phyloP scores from a whole-genome alignment of 2,329 filamentous ascomycete genomes.

The Lecanosticta acicola region DNA sequence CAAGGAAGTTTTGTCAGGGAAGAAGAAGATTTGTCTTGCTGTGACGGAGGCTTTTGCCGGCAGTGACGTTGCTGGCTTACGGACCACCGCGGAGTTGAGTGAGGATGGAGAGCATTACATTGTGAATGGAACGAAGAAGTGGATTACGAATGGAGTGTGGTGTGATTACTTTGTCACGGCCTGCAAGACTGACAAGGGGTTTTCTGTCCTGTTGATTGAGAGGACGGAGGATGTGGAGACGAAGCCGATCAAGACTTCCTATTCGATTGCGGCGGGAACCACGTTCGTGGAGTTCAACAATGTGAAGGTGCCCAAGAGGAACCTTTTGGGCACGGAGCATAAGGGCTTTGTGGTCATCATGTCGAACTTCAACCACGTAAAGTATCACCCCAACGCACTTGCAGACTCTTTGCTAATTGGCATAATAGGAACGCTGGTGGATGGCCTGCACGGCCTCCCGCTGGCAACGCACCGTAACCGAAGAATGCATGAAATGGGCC shows the following conservation, averaged over 20 bases:
- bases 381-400: not conserved
- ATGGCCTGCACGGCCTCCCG: conserved; percentile 54
- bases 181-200: conserved; percentile 71
- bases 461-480: conserved; percentile 62
- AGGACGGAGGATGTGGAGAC: conserved; percentile 70
- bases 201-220: conserved; percentile 70
- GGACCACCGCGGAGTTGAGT: conserved; percentile 73
- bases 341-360: conserved; percentile 81
- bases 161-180: conserved; percentile 78
- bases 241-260: conserved; percentile 72
- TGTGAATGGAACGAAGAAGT: conserved; percentile 68
- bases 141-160: conserved; percentile 78
- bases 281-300: conserved; percentile 78
- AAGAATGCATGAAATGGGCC: conserved; percentile 82
- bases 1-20: conserved; percentile 67
- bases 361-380: conserved; percentile 85
- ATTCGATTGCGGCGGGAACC: conserved; percentile 73
- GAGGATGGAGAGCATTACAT: conserved; percentile 68
- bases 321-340: conserved; percentile 75
- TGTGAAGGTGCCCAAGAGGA: conserved; percentile 73
- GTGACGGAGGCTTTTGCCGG: conserved; percentile 87
- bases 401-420: conserved; percentile 9
- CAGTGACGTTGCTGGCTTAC: conserved; percentile 71
- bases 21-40: conserved; percentile 83
- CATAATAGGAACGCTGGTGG: conserved; percentile 37